Conservation (phyloP, 179 eudicot genomes). For the Spergularia azorica region DNA sequence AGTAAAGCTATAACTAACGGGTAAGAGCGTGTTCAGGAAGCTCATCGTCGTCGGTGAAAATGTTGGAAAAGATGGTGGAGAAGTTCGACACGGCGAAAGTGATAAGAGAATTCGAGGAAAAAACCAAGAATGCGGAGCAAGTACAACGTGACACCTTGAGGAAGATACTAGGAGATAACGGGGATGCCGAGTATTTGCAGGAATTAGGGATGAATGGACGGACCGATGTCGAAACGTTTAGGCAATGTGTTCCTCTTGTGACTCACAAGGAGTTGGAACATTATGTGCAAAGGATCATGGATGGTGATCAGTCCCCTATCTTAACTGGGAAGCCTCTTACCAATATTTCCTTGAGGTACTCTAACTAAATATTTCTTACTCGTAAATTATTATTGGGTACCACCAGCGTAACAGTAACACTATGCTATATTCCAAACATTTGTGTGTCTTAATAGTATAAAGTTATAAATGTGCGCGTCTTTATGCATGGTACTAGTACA, state of each 20-base stretch:
- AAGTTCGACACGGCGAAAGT: constrained; percentile 46
- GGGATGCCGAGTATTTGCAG: constrained; percentile 56
- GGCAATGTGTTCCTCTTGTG: constrained; percentile 68
- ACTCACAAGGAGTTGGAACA: constrained; percentile 73
- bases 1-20: too few relatives aligned
- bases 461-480: too few relatives aligned
- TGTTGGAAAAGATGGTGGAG: constrained; percentile 68
- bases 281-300: constrained; percentile 64
- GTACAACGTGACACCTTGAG: constrained; percentile 71
- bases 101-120: constrained; percentile 66
- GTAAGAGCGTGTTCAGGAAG: background rate
- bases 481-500: background rate
- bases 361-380: too few relatives aligned
- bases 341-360: constrained; percentile 76
- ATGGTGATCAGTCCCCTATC: constrained; percentile 63
- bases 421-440: too few relatives aligned
- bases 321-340: constrained; percentile 79
- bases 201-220: constrained; percentile 64
- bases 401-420: too few relatives aligned
- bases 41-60: constrained; percentile 21
- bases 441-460: too few relatives aligned
- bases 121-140: constrained; percentile 58
- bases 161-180: constrained; percentile 70
- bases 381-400: too few relatives aligned
- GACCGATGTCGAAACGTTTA: constrained; percentile 63